Evolutionary conservation across 805 yeast genomes (phyloP).

Genomic region (Ogataea corticis): DNA sequence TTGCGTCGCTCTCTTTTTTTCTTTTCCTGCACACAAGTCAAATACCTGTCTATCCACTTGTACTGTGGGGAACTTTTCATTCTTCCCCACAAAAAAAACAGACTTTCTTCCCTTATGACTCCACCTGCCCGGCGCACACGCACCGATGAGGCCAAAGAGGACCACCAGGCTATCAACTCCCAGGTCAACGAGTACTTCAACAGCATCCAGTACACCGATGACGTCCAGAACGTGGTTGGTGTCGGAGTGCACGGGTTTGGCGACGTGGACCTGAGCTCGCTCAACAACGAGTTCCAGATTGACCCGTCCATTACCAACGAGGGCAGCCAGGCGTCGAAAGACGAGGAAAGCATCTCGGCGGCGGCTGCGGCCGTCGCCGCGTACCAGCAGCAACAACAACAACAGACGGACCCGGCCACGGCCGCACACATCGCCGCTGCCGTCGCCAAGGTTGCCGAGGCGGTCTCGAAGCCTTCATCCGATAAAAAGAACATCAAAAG

Average conservation of each 20-base stretch:
- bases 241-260: slow-evolving; percentile 24
- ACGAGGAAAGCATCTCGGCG: slow-evolving; percentile 18
- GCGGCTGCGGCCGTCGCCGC: slow-evolving; percentile 29
- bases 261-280: slow-evolving; percentile 24
- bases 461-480: background rate
- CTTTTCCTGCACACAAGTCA: slow-evolving; percentile 11
- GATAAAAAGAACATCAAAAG: background rate
- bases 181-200: slow-evolving; percentile 33
- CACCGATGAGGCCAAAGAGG: slow-evolving; percentile 20
- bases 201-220: slow-evolving; percentile 27
- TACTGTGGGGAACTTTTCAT: slow-evolving; percentile 5
- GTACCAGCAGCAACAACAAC: slow-evolving; percentile 17
- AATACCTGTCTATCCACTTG: slow-evolving; percentile 10
- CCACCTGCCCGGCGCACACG: slow-evolving; percentile 2
- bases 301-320: slow-evolving; percentile 23
- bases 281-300: slow-evolving; percentile 29
- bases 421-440: slow-evolving; percentile 7
- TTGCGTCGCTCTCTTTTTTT: background rate
- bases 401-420: slow-evolving; percentile 4
- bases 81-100: background rate
- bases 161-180: slow-evolving; percentile 28
- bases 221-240: slow-evolving; percentile 15
- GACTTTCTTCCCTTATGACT: background rate
- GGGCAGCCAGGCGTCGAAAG: slow-evolving; percentile 13
- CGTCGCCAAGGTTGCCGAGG: slow-evolving; percentile 2